Conservation (phyloP, 352 stramenopile genomes). For the Phytopythium montanum region DNA sequence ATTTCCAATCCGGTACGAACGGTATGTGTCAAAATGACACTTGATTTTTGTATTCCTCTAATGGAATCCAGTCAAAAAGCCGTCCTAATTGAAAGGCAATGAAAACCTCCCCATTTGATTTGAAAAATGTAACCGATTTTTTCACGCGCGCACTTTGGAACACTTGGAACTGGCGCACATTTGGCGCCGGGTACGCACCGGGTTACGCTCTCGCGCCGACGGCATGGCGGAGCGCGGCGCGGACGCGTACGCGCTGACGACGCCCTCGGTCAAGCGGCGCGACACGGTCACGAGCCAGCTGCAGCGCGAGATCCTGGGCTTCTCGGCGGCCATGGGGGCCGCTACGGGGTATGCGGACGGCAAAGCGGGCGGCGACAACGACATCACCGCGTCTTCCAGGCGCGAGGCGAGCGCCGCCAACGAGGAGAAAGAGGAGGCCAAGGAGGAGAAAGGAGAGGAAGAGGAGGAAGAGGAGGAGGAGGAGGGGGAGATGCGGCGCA, state of each 20-base stretch:
- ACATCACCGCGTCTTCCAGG: background rate
- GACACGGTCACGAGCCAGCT: constrained; percentile 58
- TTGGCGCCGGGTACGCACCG: background rate
- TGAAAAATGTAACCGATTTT: too few species aligned
- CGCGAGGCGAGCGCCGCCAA: too few species aligned
- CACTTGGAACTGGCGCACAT: too few species aligned
- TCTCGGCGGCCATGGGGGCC: background rate
- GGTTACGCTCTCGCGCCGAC: background rate
- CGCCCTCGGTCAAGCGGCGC: constrained; percentile 18
- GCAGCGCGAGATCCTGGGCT: constrained; percentile 58
- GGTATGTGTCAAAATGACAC: too few species aligned
- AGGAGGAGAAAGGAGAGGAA: constrained; percentile 1
- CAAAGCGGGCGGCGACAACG: background rate
- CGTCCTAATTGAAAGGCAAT: too few species aligned
- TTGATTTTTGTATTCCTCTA: too few species aligned
- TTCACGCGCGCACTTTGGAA: too few species aligned
- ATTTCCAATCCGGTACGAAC: too few species aligned
- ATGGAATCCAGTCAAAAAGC: too few species aligned
- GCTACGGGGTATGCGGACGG: constrained; percentile 1
- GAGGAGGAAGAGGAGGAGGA: background rate
- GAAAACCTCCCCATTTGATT: too few species aligned
- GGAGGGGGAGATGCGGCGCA: constrained; percentile 15
- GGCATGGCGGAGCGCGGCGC: constrained; percentile 10
- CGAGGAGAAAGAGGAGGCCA: too few species aligned
- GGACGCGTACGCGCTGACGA: constrained; percentile 27